Evolutionary conservation across 2,329 filamentous ascomycete genomes (phyloP), one percentile per base, ranked within the genome.

Genomic region (Diaporthe eres): DNA sequence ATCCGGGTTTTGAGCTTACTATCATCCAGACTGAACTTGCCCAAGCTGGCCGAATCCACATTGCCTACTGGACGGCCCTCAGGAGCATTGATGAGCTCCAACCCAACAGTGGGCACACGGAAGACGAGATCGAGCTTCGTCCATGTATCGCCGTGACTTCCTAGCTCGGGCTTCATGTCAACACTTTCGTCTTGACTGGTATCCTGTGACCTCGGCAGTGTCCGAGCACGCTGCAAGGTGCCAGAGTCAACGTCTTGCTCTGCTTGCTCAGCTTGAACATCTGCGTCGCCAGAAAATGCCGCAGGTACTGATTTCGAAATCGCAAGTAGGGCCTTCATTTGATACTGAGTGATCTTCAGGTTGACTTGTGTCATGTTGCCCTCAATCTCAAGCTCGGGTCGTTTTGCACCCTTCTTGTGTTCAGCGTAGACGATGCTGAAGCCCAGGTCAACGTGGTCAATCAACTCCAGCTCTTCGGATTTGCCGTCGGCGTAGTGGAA

Each of bases 311-410:
- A 95, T 77, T 92, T 92, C 3, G 95, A 96, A 34, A 99, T 91
- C 79, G 97, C 95, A 78, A 98, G 86, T 25, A 98, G 87, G 78
- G 98, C 97, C 80, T 94, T 96, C 78, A 98, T 88, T 82, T 99
- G 97, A 74, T 94, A 94, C 80, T 98, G 96, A 0, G 96, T 98
- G 49, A 99, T 89, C 42, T 93, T 91, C 67, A 99, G 87, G 80
- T 98, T 98, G 81, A 98, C 92, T 74, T 98, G 94, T 8, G 96
- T 98, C 92, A 99, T 95, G 65, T 91, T 93, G 4, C 96, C 96
- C 82, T 97, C 93, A 28, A 99, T 92, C 84, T 98, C 96, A 68
- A 95, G 93, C 81, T 99, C 96, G 0, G 97, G 97, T 53, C 96
- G 91, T 81, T 97, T 93, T 72, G 90, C 88, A 19, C 94, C 94